Base-by-base conservation (phyloP, 1,284 basidiomycete species). In the Pascua guehoae region DNA sequence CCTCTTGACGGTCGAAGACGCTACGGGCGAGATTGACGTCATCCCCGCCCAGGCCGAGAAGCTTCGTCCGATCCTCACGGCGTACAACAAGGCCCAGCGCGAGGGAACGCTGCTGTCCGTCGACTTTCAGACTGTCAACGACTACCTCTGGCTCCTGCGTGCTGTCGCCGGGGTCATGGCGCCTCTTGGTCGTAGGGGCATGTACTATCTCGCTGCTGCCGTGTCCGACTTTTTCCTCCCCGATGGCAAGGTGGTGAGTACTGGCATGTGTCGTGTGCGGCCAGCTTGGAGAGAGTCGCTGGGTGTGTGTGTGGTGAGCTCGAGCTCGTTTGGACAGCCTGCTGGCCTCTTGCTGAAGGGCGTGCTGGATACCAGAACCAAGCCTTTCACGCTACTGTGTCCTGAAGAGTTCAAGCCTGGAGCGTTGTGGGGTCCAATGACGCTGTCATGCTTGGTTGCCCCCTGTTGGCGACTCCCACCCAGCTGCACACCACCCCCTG, bases 161-260 rank as follows among this genome's bases (percentile, higher is more conserved):
- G 88, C 88, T 0, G 83, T 97, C 50, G 88, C 88, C 61, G 68
- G 70, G 10, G 76, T 75, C 8, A 81, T 84, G 80, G 64, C 69
- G 45, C 79, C 83, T 0, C 71, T 95, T 2, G 85, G 88, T 1
- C 79, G 89, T 53, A 81, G 81, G 40, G 88, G 87, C 1, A 84
- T 98, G 85, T 98, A 92, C 78, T 98, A 98, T 73, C 86, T 98
- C 52, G 95, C 95, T 12, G 95, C 95, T 0, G 96, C 96, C 1
- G 96, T 98, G 46, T 93, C 89, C 73, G 95, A 98, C 76, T 98
- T 98, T 74, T 98, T 97, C 81, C 81, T 98, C 44, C 95, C 95
- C 0, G 82, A 85, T 50, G 88, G 94, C 69, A 88, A 85, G 69
- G 85, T 97, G 82, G 92, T 91, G 65, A 62, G 86, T 81, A 5